phyloP scores from a whole-genome alignment of 768 basidiomycete species.

The Clitopilus passeckerianus region DNA sequence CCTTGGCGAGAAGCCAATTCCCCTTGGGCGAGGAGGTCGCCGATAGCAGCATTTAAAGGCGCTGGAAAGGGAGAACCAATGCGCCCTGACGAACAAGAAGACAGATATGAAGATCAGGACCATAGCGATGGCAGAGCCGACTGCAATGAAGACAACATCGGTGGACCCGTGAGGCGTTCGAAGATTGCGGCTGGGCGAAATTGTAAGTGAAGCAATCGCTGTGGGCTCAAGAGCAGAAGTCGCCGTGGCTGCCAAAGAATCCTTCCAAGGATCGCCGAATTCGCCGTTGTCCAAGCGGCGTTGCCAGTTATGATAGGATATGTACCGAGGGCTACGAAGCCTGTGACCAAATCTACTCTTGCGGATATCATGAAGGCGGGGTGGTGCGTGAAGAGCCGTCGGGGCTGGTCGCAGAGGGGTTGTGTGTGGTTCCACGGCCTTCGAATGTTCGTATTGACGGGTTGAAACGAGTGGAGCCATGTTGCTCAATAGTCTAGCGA shows the following conservation, averaged over 20 bases:
- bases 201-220: neutral
- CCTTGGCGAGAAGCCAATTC: neutral
- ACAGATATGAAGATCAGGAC: neutral
- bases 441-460: neutral
- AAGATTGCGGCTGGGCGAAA: neutral
- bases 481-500: neutral
- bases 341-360: neutral
- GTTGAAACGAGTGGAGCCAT: neutral
- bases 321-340: neutral
- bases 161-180: neutral
- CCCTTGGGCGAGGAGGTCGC: constrained; percentile 1
- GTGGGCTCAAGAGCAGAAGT: neutral
- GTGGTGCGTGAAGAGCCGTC: neutral
- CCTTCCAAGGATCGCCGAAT: neutral
- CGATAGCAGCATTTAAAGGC: constrained; percentile 6
- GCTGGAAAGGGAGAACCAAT: neutral
- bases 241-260: neutral
- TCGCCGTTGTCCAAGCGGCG: neutral
- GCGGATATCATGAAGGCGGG: neutral
- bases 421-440: neutral
- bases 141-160: constrained; percentile 5
- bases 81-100: neutral
- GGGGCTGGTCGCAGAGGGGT: neutral
- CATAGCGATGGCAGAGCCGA: constrained; percentile 5
- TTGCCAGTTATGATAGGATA: neutral